Base-by-base conservation (phyloP, 2,329 filamentous ascomycete species). In the Paramyrothecium roridum region DNA sequence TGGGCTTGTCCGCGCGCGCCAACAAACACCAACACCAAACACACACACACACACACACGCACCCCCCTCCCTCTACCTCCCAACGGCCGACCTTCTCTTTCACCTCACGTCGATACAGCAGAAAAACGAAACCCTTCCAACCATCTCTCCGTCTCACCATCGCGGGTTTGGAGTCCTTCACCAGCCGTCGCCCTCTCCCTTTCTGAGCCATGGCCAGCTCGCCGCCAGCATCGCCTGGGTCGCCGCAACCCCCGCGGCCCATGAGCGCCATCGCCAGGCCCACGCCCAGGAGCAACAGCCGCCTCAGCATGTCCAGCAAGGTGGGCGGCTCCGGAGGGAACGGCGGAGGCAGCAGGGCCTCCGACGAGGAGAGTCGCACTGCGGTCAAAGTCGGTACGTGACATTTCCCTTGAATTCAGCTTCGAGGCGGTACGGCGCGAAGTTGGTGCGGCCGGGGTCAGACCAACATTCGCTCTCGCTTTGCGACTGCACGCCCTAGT, bases 361-460 rank as follows among this genome's bases (percentile, higher is more conserved):
- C 92, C 1, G 93, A 97, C 66, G 93, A 97, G 65, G 93, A 96
- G 71, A 83, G 82, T 59, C 93, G 90, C 71, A 96, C 93, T 8
- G 90, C 93, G 23, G 93, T 97, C 75, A 95, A 91, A 93, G 93
- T 97, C 70, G 93, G 93, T 97, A 84, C 66, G 92, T 89, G 37
- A 43, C 7, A 30, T 10, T 10, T 10, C 26, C 26, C 26, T 30
- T 30, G 6, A 30, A 30, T 30, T 30, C 26, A 30, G 26, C 26
- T n/a, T 30, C 26, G 26, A 30, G 4, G 26, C 22, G n/a, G 3
- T 23, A 7, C 46, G n/a, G 13, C 22, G 46, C 46, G 13, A 7
- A 8, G 20, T 8, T n/a, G n/a, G n/a, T n/a, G n/a, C n/a, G n/a
- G n/a, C n/a, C n/a, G n/a, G n/a, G n/a, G n/a, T n/a, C n/a, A n/a